These are phyloP conservation scores for Crithidia mellificae DNA, from an alignment of 208 protist genomes.

Conservation along the genomic window DNA sequence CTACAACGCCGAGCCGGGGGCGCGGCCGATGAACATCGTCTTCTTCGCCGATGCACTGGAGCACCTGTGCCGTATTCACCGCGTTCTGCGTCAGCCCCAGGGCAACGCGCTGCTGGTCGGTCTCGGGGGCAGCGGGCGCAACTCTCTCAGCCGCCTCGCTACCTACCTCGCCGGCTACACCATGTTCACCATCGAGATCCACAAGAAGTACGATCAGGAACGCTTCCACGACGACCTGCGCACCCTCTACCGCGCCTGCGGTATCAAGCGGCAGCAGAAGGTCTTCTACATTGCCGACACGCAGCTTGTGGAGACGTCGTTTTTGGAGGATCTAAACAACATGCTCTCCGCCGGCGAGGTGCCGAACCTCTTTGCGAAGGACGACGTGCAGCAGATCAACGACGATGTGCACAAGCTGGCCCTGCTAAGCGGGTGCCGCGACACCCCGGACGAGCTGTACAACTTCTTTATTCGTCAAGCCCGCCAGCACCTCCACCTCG, in stretches of 20 bases:
- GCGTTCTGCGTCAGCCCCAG: slow-evolving; percentile 96
- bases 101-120: slow-evolving; percentile 98
- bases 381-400: slow-evolving; percentile 94
- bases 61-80: slow-evolving; percentile 96
- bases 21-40: slow-evolving; percentile 95
- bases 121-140: slow-evolving; percentile 97
- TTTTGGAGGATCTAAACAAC: slow-evolving; percentile 98
- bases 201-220: slow-evolving; percentile 94
- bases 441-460: slow-evolving; percentile 94
- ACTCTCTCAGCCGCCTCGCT: slow-evolving; percentile 95
- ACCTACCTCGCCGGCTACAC: slow-evolving; percentile 95
- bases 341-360: slow-evolving; percentile 98
- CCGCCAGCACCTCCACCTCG: slow-evolving; percentile 94
- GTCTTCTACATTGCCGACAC: slow-evolving; percentile 99
- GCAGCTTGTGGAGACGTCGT: slow-evolving; percentile 95
- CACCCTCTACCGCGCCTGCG: slow-evolving; percentile 94
- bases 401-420: slow-evolving; percentile 93
- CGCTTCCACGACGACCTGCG: slow-evolving; percentile 98
- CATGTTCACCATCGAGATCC: slow-evolving; percentile 97
- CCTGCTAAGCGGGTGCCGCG: slow-evolving; percentile 78
- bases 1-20: slow-evolving; percentile 92
- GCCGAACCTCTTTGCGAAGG: slow-evolving; percentile 96
- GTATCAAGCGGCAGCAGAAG: slow-evolving; percentile 93
- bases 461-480: slow-evolving; percentile 96
- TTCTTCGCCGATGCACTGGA: slow-evolving; percentile 98